Evolutionary conservation across 2,329 filamentous ascomycete species (phyloP), one percentile per base, ranked within the genome.

Genomic region (Thelonectria discophora): DNA sequence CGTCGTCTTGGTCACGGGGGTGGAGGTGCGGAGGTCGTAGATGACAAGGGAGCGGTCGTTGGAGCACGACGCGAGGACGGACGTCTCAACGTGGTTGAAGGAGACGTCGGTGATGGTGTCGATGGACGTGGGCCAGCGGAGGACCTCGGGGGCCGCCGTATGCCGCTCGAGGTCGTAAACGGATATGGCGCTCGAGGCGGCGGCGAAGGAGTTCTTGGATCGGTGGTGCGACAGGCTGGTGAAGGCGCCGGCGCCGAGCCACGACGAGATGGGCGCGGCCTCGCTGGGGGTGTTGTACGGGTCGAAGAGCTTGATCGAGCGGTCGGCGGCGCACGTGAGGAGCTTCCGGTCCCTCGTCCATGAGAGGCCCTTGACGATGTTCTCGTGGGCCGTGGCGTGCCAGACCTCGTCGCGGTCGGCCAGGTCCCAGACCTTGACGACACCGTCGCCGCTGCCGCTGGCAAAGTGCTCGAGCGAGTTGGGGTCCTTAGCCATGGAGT

Each of bases 41-140:
- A 99, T 85, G 43, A 97, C 89, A 62, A 99, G 81, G 27, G 90
- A 92, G 65, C 94, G 88, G 75, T 99, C 95, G 10, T 89, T 91
- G 37, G 91, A 93, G 63, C 90, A 90, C 0, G 93, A 95, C 8
- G 89, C 95, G 30, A 99, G 82, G 45, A 99, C 87, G 0, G 92
- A 96, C 0, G 94, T 97, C 80, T 99, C 95, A 39, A 92, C 91
- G 74, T 96, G 90, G 79, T 98, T 99, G 81, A 98, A 97, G 43
- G 91, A 86, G 60, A 97, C 86, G 12, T 90, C 86, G 45, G 88
- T 97, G 77, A 98, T 95, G 4, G 95, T 98, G 77, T 97, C 95
- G 60, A 92, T 89, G 10, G 90, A 88, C 5, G 91, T 95, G 5
- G 94, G 94, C 93, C 94, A 97, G 64, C 88, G 85, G 13, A 97